phyloP scores from a whole-genome alignment of 2,329 filamentous ascomycete genomes.

The Chaetomiaceae sp. region DNA sequence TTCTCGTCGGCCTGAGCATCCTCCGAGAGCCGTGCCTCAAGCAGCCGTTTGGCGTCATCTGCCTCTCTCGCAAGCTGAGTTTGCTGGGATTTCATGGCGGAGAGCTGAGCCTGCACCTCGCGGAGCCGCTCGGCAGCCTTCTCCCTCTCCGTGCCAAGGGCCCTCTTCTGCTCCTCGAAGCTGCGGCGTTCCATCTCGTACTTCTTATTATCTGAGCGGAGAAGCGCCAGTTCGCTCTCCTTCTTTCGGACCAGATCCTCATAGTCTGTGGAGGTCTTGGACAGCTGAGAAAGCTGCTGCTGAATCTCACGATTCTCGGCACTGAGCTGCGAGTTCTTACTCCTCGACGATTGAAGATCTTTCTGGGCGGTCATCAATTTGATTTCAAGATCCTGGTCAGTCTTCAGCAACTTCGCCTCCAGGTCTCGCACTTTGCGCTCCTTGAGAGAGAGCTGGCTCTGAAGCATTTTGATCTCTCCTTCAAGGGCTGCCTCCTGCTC shows the following conservation, averaged over 20 bases:
- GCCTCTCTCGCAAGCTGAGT: constrained; percentile 81
- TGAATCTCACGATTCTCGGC: constrained; percentile 79
- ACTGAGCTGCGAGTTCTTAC: constrained; percentile 67
- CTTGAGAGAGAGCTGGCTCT: constrained; percentile 82
- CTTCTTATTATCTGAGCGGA: constrained; percentile 78
- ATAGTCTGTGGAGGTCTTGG: constrained; percentile 87
- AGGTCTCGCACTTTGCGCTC: constrained; percentile 85
- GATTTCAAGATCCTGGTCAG: constrained; percentile 82
- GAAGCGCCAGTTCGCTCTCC: constrained; percentile 82
- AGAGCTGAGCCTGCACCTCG: constrained; percentile 80
- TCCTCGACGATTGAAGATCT: constrained; percentile 67
- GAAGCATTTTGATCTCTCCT: constrained; percentile 83
- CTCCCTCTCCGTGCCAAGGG: constrained; percentile 69
- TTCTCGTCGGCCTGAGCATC: constrained; percentile 80
- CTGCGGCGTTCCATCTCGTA: constrained; percentile 72
- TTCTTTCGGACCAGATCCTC: constrained; percentile 91
- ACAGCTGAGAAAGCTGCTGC: constrained; percentile 78
- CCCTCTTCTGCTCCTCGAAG: constrained; percentile 72
- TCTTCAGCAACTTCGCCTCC: constrained; percentile 73
- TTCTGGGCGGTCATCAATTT: constrained; percentile 74
- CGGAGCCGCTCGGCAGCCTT: constrained; percentile 69
- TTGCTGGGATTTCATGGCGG: constrained; percentile 79
- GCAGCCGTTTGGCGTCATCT: constrained; percentile 75
- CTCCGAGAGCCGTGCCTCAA: constrained; percentile 84
- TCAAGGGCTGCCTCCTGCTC: constrained; percentile 69